A percentile compares a stretch with the other conserved stretches of the same genome.
phyloP scores from a whole-genome alignment of 2,329 filamentous ascomycete genomes.

The Aspergillus nomiae region DNA sequence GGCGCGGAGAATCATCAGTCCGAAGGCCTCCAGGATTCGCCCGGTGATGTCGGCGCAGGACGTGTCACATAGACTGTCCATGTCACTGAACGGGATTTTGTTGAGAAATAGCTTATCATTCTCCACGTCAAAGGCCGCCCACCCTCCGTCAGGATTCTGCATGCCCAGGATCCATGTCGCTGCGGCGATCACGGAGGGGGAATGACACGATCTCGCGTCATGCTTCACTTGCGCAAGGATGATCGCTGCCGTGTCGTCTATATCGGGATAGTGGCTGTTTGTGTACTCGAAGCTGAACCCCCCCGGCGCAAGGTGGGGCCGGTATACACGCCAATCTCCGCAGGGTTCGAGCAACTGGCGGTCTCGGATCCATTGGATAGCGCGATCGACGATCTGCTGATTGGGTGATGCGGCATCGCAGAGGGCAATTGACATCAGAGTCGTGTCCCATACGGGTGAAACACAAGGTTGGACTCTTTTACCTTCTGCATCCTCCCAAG shows the following conservation, averaged over 20 bases:
- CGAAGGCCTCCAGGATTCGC: conserved; percentile 33
- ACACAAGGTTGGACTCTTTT: conserved; percentile 31
- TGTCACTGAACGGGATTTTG: conserved; percentile 41
- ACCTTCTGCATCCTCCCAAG: conserved; percentile 27
- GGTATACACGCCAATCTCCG: conserved; percentile 34
- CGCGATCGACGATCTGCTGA: not conserved
- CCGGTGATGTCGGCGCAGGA: conserved; percentile 39
- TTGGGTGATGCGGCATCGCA: conserved; percentile 19
- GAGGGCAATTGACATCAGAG: conserved; percentile 34
- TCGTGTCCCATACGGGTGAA: conserved; percentile 40
- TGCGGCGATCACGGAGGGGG: conserved; percentile 14
- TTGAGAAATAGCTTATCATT: conserved; percentile 38
- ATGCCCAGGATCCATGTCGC: conserved; percentile 36
- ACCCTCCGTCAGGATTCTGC: conserved; percentile 42
- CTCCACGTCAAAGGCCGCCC: conserved; percentile 38
- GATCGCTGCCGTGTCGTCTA: conserved; percentile 36
- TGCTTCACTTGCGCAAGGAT: conserved; percentile 32
- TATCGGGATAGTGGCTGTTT: conserved; percentile 36
- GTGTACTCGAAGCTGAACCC: conserved; percentile 35
- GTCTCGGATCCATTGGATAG: conserved; percentile 18
- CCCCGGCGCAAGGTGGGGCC: conserved; percentile 23
- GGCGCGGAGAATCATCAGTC: conserved; percentile 20
- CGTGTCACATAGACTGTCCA: conserved; percentile 37
- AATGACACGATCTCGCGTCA: conserved; percentile 10
- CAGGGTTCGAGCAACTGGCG: conserved; percentile 25